Conservation (phyloP, 257 asterid species). For the Galeopsis tetrahit region DNA sequence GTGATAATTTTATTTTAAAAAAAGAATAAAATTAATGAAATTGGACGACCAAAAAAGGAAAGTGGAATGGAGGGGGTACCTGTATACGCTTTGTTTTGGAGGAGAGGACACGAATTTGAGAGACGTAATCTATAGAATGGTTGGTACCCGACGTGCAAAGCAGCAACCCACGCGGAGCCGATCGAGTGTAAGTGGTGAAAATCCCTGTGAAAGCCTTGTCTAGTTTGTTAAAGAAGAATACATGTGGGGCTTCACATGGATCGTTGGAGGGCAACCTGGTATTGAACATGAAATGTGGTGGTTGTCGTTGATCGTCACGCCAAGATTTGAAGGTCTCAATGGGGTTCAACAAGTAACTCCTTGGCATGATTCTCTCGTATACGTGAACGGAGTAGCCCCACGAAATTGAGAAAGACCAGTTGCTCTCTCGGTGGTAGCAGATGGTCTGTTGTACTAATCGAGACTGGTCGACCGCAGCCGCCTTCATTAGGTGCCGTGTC, state of each 20-base stretch:
- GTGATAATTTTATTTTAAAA: no score
- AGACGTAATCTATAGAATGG: not conserved
- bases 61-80: not conserved
- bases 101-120: not conserved
- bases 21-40: no score
- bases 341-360: constrained; percentile 42
- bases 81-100: not conserved
- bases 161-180: not conserved
- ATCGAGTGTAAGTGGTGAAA: not conserved
- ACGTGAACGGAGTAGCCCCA: constrained; percentile 48
- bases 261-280: constrained; percentile 37
- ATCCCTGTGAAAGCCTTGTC: not conserved
- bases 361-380: constrained; percentile 34
- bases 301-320: constrained; percentile 18
- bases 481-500: constrained; percentile 35
- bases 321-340: constrained; percentile 46
- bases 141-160: not conserved
- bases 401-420: constrained; percentile 47
- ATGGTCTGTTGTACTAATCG: constrained; percentile 43
- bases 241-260: constrained; percentile 37
- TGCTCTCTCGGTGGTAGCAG: constrained; percentile 36
- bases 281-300: constrained; percentile 42
- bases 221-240: not conserved
- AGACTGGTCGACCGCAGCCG: constrained; percentile 34
- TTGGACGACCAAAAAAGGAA: no score